Evolutionary conservation across 2,329 filamentous ascomycete species (phyloP), one percentile per base, ranked within the genome.

Genomic region (Amylocarpus encephaloides): DNA sequence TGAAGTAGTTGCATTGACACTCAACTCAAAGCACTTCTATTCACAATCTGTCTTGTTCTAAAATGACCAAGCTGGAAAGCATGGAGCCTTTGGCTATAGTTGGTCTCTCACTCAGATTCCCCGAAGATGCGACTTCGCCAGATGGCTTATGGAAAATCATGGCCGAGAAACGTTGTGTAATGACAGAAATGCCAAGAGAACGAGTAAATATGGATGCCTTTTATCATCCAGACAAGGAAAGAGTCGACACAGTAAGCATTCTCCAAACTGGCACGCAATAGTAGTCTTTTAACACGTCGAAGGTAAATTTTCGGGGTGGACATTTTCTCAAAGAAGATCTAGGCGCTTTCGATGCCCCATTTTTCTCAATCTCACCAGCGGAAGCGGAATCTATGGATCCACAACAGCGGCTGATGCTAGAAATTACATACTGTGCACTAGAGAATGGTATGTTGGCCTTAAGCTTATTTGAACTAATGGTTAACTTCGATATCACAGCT

Each of bases 81-180:
- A 9, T 33, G 19, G 47, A 53, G 43, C 74, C 75, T 43, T 72
- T 78, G 40, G 77, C 75, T 2, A 67, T 79, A 9, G 64, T 79
- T 29, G 77, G 77, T 48, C 1, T 68, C 66, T 46, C 71, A 5
- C 71, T 75, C 34, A 70, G 75, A 10, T 78, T 79, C 42, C 76
- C 77, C 4, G 75, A 75, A 5, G 64, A 70, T 13, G 74, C 73
- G 5, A 68, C 64, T 2, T 68, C 68, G 3, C 68, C 73, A 51
- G 82, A 88, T 49, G 77, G 78, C 46, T 79, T 90, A 26, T 90
- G 86, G 86, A 80, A 87, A 50, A 72, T 90, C 9, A 73, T 90
- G n/a, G 77, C 81, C 62, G 81, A 85, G 65, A 84, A 85, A 11
- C 75, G 88, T 6, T 84, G 88, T 64, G 85, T 43, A 10, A 62